Conservation (phyloP, 768 basidiomycete species). For the Arthromyces matolae region DNA sequence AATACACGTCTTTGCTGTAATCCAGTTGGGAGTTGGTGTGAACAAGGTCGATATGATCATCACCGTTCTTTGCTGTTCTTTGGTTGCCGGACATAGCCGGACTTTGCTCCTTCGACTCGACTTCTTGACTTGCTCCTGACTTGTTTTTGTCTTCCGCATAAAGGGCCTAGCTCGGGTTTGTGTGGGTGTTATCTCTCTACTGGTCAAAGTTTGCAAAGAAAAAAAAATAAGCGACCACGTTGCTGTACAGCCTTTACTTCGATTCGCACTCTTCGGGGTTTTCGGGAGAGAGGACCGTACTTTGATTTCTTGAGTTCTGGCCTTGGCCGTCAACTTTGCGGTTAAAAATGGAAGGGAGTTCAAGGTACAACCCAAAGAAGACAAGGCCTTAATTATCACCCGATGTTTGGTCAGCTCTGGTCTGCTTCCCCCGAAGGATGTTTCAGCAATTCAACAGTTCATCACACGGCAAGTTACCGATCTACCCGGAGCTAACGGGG, state of each 20-base stretch:
- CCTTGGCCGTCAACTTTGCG: background rate
- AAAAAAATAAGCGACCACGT: background rate
- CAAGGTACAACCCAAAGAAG: conserved; percentile 3
- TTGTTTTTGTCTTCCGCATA: too few species aligned
- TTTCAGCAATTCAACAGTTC: conserved; percentile 16
- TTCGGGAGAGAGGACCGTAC: background rate
- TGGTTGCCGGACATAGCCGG: too few species aligned
- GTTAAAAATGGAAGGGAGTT: background rate
- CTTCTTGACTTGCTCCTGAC: too few species aligned
- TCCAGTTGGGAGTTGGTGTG: too few species aligned
- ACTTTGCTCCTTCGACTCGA: too few species aligned
- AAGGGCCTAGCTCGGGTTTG: background rate
- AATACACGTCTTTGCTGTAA: too few species aligned
- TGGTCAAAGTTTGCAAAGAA: background rate
- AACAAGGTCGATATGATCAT: too few species aligned
- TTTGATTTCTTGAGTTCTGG: background rate
- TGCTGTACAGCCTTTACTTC: background rate
- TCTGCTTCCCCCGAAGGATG: conserved; percentile 13
- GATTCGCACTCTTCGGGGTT: background rate
- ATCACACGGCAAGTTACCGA: conserved; percentile 11
- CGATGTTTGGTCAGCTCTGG: conserved; percentile 17
- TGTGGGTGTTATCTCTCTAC: background rate
- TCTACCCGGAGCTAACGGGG: conserved; percentile 13
- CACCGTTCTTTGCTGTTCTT: too few species aligned
- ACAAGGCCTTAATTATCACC: conserved; percentile 9